A percentile compares a stretch with the other conserved stretches of the same genome.
Evolutionary conservation across 306 rosid genomes (phyloP).

Genomic region (Lotus japonicus): DNA sequence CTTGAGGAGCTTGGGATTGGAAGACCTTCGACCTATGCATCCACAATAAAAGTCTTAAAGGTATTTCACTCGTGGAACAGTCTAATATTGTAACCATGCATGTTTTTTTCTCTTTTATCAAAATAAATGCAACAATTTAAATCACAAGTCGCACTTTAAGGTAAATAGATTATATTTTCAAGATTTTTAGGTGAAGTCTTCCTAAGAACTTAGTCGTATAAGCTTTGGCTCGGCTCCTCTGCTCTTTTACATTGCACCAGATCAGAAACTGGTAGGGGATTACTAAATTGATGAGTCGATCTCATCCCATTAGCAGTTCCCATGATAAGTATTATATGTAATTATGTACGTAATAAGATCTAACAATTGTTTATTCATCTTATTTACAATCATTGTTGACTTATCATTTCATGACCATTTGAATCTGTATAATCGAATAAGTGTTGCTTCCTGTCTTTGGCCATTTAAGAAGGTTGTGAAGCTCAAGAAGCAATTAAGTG

Average conservation of each 20-base stretch:
- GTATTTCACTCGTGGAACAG: constrained; percentile 33
- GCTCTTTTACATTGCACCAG: neutral
- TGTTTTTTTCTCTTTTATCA: constrained; percentile 1
- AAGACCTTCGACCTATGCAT: constrained; percentile 95
- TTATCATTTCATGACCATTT: neutral
- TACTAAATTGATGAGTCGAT: neutral
- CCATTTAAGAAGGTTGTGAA: neutral
- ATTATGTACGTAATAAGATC: neutral
- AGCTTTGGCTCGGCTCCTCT: neutral
- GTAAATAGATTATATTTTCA: neutral
- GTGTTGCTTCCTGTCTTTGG: neutral
- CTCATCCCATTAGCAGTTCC: neutral
- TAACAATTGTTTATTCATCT: neutral
- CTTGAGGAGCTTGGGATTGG: constrained; percentile 99
- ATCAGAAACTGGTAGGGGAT: constrained; percentile 8
- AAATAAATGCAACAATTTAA: neutral
- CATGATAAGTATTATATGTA: too few relatives aligned
- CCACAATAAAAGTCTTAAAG: constrained; percentile 80
- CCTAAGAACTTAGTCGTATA: neutral
- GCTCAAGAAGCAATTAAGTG: neutral
- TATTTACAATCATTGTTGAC: neutral
- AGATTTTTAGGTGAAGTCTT: neutral
- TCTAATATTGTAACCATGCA: neutral
- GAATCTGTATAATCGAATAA: neutral
- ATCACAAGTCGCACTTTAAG: neutral